Evolutionary conservation across 148 eudicot genomes (phyloP).

Genomic region (Chenopodium formosanum): DNA sequence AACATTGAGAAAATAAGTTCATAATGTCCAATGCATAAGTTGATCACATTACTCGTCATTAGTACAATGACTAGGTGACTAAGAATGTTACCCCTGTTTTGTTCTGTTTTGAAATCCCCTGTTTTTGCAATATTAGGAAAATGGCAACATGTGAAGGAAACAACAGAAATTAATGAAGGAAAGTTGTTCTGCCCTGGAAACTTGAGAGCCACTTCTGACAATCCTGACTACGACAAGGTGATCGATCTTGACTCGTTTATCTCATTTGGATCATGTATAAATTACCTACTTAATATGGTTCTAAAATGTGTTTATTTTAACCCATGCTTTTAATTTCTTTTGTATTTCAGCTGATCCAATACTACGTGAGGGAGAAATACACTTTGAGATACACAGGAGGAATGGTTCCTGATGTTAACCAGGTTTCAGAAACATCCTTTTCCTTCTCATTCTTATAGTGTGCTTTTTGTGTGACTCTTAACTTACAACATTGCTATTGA

Average conservation of each 20-base stretch:
- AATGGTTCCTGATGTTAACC: slow-evolving; percentile 99
- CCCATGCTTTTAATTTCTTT: neutral
- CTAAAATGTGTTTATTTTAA: neutral
- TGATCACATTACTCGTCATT: neutral
- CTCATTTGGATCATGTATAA: neutral
- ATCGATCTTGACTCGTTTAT: neutral
- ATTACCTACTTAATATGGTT: neutral
- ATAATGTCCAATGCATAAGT: neutral
- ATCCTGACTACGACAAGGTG: slow-evolving; percentile 86
- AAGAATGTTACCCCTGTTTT: neutral
- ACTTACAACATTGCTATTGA: neutral
- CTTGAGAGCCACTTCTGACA: slow-evolving; percentile 91
- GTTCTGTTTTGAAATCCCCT: neutral
- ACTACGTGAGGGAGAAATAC: slow-evolving; percentile 91
- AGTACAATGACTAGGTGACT: neutral
- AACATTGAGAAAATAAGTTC: neutral
- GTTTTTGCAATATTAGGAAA: slow-evolving; percentile 48
- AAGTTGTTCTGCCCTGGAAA: slow-evolving; percentile 98
- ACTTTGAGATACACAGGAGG: slow-evolving; percentile 99
- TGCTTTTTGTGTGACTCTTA: neutral
- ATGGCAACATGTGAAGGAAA: slow-evolving; percentile 97
- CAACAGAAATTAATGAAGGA: slow-evolving; percentile 86
- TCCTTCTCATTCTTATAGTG: neutral
- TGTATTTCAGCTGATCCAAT: slow-evolving; percentile 61
- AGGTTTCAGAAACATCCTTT: slow-evolving; percentile 42